phyloP scores from a whole-genome alignment of 2,329 filamentous ascomycete species.

The Ascochyta pisi region DNA sequence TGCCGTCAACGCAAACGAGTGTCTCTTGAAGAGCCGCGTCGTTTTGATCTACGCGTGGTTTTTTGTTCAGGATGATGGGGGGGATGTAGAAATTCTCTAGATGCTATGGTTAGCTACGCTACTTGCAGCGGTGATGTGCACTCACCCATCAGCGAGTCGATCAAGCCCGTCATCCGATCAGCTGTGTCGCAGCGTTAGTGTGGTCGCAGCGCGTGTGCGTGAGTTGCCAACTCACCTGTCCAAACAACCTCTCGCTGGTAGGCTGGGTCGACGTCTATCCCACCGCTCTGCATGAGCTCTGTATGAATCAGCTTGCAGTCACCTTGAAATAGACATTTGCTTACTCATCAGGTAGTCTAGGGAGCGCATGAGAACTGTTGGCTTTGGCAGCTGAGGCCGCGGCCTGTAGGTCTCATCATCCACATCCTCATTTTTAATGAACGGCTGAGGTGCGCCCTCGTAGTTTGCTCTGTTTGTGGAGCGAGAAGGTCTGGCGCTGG shows the following conservation, averaged over 20 bases:
- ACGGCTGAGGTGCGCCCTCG: neutral
- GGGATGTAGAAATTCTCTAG: conserved; percentile 54
- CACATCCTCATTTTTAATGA: conserved; percentile 25
- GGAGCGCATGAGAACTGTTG: conserved; percentile 26
- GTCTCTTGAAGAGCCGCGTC: conserved; percentile 19
- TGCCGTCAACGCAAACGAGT: conserved; percentile 56
- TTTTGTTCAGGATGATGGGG: conserved; percentile 57
- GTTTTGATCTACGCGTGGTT: conserved; percentile 18
- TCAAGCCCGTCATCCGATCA: conserved; percentile 44
- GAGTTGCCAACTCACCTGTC: conserved; percentile 30
- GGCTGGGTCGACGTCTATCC: conserved; percentile 53
- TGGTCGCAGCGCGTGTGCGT: neutral
- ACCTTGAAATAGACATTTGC: neutral
- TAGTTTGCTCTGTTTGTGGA: neutral
- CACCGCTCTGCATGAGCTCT: conserved; percentile 31
- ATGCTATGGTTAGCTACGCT: neutral
- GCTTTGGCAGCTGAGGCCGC: conserved; percentile 30
- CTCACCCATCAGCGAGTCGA: conserved; percentile 47
- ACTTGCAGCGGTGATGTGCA: too few species aligned
- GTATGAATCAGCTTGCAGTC: conserved; percentile 2
- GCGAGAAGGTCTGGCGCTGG: conserved; percentile 11
- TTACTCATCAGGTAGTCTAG: conserved; percentile 37
- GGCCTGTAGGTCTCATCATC: conserved; percentile 29
- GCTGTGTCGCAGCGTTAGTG: conserved; percentile 18
- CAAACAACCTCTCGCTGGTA: conserved; percentile 59